A percentile compares a stretch with the other conserved stretches of the same genome.
phyloP scores from a whole-genome alignment of 1,139 yeast species.

The Geotrichum candidum region DNA sequence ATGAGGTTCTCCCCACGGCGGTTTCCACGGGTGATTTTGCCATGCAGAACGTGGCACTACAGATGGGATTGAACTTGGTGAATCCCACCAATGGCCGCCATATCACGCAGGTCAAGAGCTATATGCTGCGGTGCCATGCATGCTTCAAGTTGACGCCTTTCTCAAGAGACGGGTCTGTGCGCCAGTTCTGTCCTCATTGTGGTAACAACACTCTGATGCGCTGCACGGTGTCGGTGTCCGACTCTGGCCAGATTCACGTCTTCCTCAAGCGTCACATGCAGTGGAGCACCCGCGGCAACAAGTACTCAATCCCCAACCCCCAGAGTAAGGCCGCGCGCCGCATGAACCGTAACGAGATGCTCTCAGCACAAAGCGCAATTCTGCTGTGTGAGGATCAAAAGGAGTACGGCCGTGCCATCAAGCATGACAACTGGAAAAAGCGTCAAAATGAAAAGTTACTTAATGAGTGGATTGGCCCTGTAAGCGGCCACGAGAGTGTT shows the following conservation, averaged over 20 bases:
- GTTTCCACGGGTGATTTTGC: conserved; percentile 96
- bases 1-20: conserved; percentile 53
- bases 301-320: conserved; percentile 58
- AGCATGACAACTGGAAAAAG: conserved; percentile 83
- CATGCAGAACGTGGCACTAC: conserved; percentile 89
- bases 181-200: conserved; percentile 93
- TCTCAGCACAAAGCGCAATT: conserved; percentile 19
- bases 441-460: conserved; percentile 78
- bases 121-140: conserved; percentile 95
- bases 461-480: conserved; percentile 84
- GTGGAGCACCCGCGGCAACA: conserved; percentile 88
- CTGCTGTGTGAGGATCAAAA: conserved; percentile 87
- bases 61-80: conserved; percentile 80
- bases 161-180: conserved; percentile 67
- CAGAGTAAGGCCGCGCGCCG: conserved; percentile 37
- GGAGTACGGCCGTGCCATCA: conserved; percentile 82
- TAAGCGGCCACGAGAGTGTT: conserved; percentile 55
- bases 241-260: conserved; percentile 80
- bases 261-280: conserved; percentile 86
- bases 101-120: conserved; percentile 78
- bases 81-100: conserved; percentile 80
- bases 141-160: conserved; percentile 79
- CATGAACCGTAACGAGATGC: conserved; percentile 20
- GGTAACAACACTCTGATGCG: conserved; percentile 87
- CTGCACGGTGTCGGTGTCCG: conserved; percentile 82